These are phyloP conservation scores for Dactylonectria estremocensis DNA, from an alignment of 2,329 filamentous ascomycete genomes.

Conservation along the genomic window DNA sequence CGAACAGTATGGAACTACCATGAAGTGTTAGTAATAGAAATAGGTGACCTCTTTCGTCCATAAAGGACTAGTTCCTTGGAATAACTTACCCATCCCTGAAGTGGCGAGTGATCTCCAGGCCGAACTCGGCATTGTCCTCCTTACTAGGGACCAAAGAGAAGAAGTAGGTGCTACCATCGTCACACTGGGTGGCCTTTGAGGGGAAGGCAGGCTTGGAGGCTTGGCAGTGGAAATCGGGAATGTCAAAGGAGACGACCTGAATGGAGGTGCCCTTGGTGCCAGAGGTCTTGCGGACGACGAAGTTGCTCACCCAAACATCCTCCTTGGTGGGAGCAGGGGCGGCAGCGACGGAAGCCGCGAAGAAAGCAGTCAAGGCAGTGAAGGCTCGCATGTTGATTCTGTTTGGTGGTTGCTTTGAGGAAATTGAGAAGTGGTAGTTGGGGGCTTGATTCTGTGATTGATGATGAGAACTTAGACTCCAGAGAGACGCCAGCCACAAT, in stretches of 20 bases:
- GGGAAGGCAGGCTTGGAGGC: conserved; percentile 24
- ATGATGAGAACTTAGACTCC: neutral
- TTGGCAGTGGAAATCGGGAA: conserved; percentile 24
- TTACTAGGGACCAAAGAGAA: conserved; percentile 23
- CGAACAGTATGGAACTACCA: conserved; percentile 14
- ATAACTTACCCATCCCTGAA: conserved; percentile 26
- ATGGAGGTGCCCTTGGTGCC: conserved; percentile 14
- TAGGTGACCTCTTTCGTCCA: neutral
- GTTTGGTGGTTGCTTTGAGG: neutral
- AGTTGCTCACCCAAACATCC: conserved; percentile 30
- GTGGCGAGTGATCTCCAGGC: conserved; percentile 25
- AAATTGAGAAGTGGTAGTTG: neutral
- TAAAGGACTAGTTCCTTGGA: neutral
- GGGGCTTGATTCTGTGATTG: neutral
- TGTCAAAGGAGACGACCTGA: conserved; percentile 28
- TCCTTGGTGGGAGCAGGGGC: conserved; percentile 21
- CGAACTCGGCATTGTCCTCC: conserved; percentile 21
- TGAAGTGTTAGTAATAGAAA: neutral
- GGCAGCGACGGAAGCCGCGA: conserved; percentile 18
- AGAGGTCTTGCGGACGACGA: conserved; percentile 26
- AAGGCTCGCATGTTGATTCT: conserved; percentile 25
- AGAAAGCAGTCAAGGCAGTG: conserved; percentile 26
- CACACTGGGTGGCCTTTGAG: conserved; percentile 20
- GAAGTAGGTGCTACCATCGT: conserved; percentile 29
- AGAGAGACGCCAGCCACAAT: neutral